Evolutionary conservation across 2,329 filamentous ascomycete species (phyloP), one percentile per base, ranked within the genome.

Genomic region (Coniochaeta prunicola): DNA sequence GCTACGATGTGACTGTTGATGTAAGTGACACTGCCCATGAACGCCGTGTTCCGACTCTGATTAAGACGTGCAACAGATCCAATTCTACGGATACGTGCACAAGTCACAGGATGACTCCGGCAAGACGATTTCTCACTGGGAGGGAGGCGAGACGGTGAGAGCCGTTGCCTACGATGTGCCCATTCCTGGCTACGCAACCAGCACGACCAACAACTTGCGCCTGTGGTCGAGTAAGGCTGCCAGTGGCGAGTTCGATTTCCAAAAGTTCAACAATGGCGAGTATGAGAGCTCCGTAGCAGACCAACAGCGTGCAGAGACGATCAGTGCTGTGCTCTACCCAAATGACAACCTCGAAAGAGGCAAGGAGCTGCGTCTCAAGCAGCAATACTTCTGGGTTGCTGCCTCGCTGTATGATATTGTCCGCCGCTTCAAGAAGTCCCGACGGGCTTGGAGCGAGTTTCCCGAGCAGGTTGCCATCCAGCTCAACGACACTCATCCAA

Each of bases 311-410:
- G 94, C 94, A n/a, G 94, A 99, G 79, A 97, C 93, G 58, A 99
- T 99, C 77, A 97, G 92, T 57, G 93, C 93, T 33, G 94, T 99
- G 15, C 77, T 99, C 50, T 99, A 99, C 71, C 94, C 94, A 61
- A 99, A 99, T 69, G 93, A 97, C 75, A 97, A 96, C 74, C 84
- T 99, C 50, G 93, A 97, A 65, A 85, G 92, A 64, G 94, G 94
- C 63, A 99, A 99, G 76, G 94, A 99, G 79, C 85, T 99, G 63
- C 91, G 94, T 58, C 77, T 99, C 74, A 99, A 99, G 83, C 94
- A 99, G 74, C 94, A 99, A 74, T 99, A 99, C 81, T 99, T 99
- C 78, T 99, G 94, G 94, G 96, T 96, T 69, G 92, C 94, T 57
- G 94, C 94, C 17, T 99, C 94, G 17, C 82, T 99, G 4, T 91